Percentiles rank a stretch among this genome's conserved stretches.
Evolutionary conservation across 2,329 filamentous ascomycete genomes (phyloP).

Genomic region (Tolypocladium pustulatum): DNA sequence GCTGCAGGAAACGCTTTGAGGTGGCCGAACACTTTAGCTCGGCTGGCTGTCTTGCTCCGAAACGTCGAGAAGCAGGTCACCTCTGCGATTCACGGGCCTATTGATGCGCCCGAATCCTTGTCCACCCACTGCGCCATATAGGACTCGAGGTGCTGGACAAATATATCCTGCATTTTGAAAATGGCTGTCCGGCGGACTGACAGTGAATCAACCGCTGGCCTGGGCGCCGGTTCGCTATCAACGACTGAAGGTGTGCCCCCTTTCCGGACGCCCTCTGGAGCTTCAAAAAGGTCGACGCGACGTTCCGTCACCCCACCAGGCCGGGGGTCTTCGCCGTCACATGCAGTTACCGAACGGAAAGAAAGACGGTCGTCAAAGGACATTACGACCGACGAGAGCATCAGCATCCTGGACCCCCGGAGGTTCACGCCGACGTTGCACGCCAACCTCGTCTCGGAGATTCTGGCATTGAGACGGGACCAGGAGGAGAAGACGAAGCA

Average conservation of each 20-base stretch:
- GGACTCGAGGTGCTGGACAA: not conserved
- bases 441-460: conserved; percentile 89
- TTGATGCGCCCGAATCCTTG: not conserved
- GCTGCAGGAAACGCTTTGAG: conserved; percentile 9
- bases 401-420: conserved; percentile 73
- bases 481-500: conserved; percentile 81
- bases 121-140: not conserved
- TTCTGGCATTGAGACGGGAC: conserved; percentile 75
- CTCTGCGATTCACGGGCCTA: not conserved
- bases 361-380: conserved; percentile 46
- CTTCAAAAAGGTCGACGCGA: conserved; percentile 44
- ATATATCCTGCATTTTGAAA: conserved; percentile 6
- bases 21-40: not conserved
- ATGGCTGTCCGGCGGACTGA: conserved; percentile 55
- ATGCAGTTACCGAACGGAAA: conserved; percentile 28
- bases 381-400: conserved; percentile 53
- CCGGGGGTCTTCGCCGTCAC: conserved; percentile 47
- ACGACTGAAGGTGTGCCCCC: conserved; percentile 59
- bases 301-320: conserved; percentile 56
- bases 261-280: conserved; percentile 61
- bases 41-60: conserved; percentile 4
- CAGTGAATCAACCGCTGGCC: conserved; percentile 44
- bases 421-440: conserved; percentile 93
- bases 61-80: not conserved
- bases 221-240: conserved; percentile 50